phyloP scores from a whole-genome alignment of 352 stramenopile species.

The Thalassiosira mediterranea region DNA sequence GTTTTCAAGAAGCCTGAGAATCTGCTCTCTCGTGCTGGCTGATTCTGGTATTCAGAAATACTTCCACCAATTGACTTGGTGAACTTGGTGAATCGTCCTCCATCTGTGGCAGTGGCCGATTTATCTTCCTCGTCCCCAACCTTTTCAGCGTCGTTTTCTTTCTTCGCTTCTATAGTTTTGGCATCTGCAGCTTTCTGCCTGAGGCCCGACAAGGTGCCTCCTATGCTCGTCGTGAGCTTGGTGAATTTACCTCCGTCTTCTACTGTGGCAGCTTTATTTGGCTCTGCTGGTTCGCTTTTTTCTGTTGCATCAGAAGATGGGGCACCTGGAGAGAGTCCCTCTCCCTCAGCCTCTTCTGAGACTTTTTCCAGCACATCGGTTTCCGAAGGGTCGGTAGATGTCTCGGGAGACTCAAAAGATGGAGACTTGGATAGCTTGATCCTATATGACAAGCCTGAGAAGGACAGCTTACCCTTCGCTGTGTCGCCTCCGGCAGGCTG shows the following conservation, averaged over 20 bases:
- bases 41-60: constrained; percentile 13
- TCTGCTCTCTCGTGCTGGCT: constrained; percentile 1
- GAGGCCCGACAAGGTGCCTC: not conserved
- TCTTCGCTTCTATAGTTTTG: not conserved
- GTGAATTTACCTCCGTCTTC: constrained; percentile 7
- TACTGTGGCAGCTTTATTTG: not conserved
- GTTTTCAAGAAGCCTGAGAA: constrained; percentile 13
- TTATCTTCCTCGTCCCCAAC: not conserved
- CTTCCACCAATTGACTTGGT: constrained; percentile 30
- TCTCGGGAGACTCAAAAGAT: no score
- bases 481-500: no score
- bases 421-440: constrained; percentile 8
- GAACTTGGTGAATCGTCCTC: constrained; percentile 11
- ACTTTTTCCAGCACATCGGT: no score
- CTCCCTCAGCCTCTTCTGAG: no score
- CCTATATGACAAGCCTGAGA: constrained; percentile 4
- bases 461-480: no score
- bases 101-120: not conserved
- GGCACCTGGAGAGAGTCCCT: no score
- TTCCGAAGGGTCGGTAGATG: no score
- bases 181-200: not conserved
- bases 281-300: not conserved
- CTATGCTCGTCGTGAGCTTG: not conserved
- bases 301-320: not conserved
- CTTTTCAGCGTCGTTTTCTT: not conserved